These are phyloP conservation scores for Sclerotinia glacialis DNA, from an alignment of 2,329 filamentous ascomycete genomes.

Conservation along the genomic window DNA sequence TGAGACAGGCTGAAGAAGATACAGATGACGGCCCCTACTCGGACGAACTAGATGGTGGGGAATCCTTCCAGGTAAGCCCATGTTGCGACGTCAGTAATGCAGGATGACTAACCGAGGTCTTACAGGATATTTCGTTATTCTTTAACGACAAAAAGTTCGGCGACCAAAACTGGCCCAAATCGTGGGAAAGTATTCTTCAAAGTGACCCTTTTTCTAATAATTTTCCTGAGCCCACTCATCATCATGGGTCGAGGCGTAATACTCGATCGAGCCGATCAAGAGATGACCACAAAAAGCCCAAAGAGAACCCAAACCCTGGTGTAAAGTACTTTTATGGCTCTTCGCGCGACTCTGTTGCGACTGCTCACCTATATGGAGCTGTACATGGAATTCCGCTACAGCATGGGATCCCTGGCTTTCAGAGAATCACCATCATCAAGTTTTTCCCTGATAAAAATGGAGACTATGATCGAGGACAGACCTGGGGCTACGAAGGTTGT, in stretches of 20 bases:
- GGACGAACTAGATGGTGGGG: slow-evolving; percentile 28
- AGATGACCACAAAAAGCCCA: background rate
- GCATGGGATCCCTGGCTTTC: slow-evolving; percentile 50
- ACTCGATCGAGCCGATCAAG: slow-evolving; percentile 10
- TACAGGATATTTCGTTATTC: slow-evolving; percentile 35
- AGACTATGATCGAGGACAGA: slow-evolving; percentile 33
- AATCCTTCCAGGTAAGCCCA: slow-evolving; percentile 32
- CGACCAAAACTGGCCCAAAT: slow-evolving; percentile 28
- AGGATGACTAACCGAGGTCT: background rate
- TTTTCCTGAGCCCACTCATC: background rate
- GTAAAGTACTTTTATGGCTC: slow-evolving; percentile 38
- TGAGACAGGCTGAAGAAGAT: slow-evolving; percentile 25
- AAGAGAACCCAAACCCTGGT: slow-evolving; percentile 12
- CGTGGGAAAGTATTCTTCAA: slow-evolving; percentile 30
- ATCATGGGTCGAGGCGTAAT: background rate
- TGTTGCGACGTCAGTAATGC: background rate
- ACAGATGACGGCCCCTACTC: slow-evolving; percentile 23
- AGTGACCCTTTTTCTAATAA: slow-evolving; percentile 32
- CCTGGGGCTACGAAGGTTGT: slow-evolving; percentile 48
- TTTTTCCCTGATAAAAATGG: slow-evolving; percentile 38
- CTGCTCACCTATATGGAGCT: slow-evolving; percentile 44
- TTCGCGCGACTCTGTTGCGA: slow-evolving; percentile 40
- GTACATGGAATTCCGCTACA: slow-evolving; percentile 50
- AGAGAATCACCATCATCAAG: slow-evolving; percentile 54
- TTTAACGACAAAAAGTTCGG: slow-evolving; percentile 30